Evolutionary conservation across 2,329 filamentous ascomycete genomes (phyloP).

Genomic region (Nannizziopsis arthrosporioides): DNA sequence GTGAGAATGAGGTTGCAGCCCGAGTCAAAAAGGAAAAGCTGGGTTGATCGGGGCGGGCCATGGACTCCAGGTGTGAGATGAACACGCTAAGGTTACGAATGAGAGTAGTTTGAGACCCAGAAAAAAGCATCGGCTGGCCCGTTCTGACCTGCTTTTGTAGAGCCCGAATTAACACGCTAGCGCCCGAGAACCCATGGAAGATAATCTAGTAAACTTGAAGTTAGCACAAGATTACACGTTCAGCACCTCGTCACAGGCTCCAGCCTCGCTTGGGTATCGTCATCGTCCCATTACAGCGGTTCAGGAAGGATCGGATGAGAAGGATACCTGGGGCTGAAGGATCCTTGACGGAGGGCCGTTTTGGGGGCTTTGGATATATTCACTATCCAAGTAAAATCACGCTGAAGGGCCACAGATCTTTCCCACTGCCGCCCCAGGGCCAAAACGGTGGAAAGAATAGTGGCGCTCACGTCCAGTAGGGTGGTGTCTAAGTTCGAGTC

Average conservation of each 20-base stretch:
- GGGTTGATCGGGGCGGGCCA: too few relatives aligned
- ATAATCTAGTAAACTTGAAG: not conserved
- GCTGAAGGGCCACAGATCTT: constrained; percentile 1
- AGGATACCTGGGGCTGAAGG: too few relatives aligned
- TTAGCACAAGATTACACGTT: not conserved
- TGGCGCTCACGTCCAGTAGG: not conserved
- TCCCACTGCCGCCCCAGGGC: not conserved
- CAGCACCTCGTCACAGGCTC: too few relatives aligned
- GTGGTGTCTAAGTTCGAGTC: not conserved
- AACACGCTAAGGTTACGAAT: not conserved
- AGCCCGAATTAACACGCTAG: constrained; percentile 2
- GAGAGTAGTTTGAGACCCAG: not conserved
- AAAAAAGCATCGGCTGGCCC: not conserved
- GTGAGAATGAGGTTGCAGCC: not conserved
- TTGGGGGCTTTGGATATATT: not conserved
- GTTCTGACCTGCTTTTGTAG: constrained; percentile 1
- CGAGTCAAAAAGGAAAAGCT: not conserved
- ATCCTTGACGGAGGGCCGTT: not conserved
- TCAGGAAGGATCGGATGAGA: too few relatives aligned
- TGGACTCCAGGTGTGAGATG: too few relatives aligned
- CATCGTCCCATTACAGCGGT: too few relatives aligned
- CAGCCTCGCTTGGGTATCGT: too few relatives aligned
- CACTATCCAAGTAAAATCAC: constrained; percentile 4
- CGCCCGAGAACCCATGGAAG: not conserved
- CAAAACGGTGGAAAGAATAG: constrained; percentile 2